Percentiles rank a stretch among this genome's conserved stretches.
These are phyloP conservation scores for Lachnellula subtilissima DNA, from an alignment of 2,329 filamentous ascomycete genomes.

Conservation along the genomic window DNA sequence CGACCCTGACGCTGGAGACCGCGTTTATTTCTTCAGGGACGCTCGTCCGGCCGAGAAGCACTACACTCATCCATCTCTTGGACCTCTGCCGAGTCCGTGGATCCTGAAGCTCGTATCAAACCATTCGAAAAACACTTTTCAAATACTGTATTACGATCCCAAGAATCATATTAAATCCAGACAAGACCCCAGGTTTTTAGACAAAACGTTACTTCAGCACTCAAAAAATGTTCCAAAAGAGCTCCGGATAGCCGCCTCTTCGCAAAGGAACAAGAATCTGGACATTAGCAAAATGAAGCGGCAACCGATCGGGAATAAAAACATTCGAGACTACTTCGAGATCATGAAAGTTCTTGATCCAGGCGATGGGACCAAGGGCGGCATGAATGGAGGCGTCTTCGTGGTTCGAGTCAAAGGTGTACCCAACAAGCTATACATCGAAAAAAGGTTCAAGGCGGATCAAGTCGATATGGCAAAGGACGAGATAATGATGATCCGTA, in stretches of 20 bases:
- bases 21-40: conserved; percentile 8
- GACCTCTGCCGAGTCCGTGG: conserved; percentile 18
- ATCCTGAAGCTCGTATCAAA: conserved; percentile 5
- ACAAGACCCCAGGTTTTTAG: conserved; percentile 7
- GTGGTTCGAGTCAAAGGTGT: conserved; percentile 6
- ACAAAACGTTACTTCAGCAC: background rate
- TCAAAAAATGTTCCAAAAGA: background rate
- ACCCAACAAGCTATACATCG: conserved; percentile 10
- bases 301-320: conserved; percentile 2
- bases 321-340: conserved; percentile 18
- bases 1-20: conserved; percentile 1
- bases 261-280: background rate
- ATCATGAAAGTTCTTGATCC: conserved; percentile 23
- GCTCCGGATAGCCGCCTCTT: conserved; percentile 1
- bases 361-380: conserved; percentile 20
- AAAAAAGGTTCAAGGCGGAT: conserved; percentile 17
- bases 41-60: background rate
- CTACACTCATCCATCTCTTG: conserved; percentile 13
- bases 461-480: conserved; percentile 1
- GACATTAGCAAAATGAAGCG: conserved; percentile 2
- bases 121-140: background rate
- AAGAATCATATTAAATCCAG: background rate
- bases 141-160: conserved; percentile 14
- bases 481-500: conserved; percentile 22
- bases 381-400: conserved; percentile 23